phyloP scores from a whole-genome alignment of 805 yeast genomes.

The Suhomyces xylopsoci region DNA sequence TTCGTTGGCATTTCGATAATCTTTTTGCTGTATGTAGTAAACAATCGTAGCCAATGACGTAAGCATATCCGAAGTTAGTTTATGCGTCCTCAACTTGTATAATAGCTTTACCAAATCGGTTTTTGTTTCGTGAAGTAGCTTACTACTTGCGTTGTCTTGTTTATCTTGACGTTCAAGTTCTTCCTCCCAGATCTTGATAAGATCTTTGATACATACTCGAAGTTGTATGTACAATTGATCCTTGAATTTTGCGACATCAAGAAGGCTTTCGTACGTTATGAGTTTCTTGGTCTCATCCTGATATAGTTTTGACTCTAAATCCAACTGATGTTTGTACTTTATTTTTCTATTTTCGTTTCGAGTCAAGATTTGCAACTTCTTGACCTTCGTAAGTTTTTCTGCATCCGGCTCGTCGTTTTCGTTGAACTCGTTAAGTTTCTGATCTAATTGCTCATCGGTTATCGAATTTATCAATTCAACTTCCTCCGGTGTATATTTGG shows the following conservation, averaged over 20 bases:
- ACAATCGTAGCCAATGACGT: constrained; percentile 59
- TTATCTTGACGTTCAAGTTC: constrained; percentile 3
- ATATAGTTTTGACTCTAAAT: constrained; percentile 20
- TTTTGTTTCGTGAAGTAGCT: constrained; percentile 33
- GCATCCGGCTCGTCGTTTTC: constrained; percentile 11
- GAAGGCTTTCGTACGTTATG: constrained; percentile 7
- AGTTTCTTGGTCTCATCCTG: constrained; percentile 6
- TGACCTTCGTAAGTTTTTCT: constrained; percentile 13
- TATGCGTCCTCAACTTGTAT: constrained; percentile 32
- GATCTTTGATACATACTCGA: constrained; percentile 45
- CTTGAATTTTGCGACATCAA: constrained; percentile 12
- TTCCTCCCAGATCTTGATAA: constrained; percentile 43
- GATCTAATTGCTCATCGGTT: constrained; percentile 22
- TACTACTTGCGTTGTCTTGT: neutral
- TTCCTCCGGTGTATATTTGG: constrained; percentile 5
- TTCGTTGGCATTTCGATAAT: constrained; percentile 56
- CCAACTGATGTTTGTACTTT: constrained; percentile 24
- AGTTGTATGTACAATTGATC: constrained; percentile 37
- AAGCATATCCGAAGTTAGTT: constrained; percentile 44
- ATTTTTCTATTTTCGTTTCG: constrained; percentile 14
- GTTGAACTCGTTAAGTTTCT: constrained; percentile 16
- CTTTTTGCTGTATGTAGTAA: constrained; percentile 53
- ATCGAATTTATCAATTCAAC: constrained; percentile 12
- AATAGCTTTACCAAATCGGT: constrained; percentile 51
- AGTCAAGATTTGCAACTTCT: constrained; percentile 17